These are phyloP conservation scores for Blastocystis sp. DNA, from an alignment of 352 stramenopile genomes.

Conservation along the genomic window DNA sequence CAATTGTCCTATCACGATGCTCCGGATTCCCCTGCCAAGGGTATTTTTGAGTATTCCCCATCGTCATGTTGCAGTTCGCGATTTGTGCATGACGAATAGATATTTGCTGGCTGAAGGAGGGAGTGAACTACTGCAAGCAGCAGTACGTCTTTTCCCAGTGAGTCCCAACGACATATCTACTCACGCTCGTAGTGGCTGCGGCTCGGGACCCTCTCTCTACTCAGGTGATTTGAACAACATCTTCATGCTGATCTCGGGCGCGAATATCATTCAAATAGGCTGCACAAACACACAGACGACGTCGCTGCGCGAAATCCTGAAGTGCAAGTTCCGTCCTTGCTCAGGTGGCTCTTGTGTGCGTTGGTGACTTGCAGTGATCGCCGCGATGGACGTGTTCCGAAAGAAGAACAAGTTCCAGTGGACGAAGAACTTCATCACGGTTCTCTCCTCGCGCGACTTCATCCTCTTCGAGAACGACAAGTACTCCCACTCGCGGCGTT, in stretches of 20 bases:
- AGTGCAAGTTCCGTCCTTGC: constrained; percentile 35
- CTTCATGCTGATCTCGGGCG: constrained; percentile 47
- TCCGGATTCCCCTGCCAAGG: constrained; percentile 51
- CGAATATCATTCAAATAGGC: constrained; percentile 51
- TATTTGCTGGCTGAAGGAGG: constrained; percentile 72
- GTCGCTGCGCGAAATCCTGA: constrained; percentile 18
- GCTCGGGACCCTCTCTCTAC: constrained; percentile 12
- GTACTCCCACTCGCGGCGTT: not conserved
- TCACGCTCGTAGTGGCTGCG: constrained; percentile 44
- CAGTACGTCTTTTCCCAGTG: constrained; percentile 51
- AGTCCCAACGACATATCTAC: too few species aligned
- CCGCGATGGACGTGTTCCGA: constrained; percentile 12
- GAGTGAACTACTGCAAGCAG: constrained; percentile 66
- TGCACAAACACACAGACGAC: constrained; percentile 36
- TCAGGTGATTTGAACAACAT: constrained; percentile 28
- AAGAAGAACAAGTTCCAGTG: constrained; percentile 74
- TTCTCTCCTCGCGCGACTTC: constrained; percentile 64
- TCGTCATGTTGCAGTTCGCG: not conserved
- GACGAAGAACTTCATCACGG: constrained; percentile 47
- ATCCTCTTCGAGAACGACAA: constrained; percentile 66
- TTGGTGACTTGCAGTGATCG: constrained; percentile 28
- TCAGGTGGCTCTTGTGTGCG: not conserved
- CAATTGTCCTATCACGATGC: constrained; percentile 66
- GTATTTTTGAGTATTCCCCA: constrained; percentile 57
- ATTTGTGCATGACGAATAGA: not conserved